Evolutionary conservation across 75 land plant species (phyloP).

Genomic region (Sequoia sempervirens): DNA sequence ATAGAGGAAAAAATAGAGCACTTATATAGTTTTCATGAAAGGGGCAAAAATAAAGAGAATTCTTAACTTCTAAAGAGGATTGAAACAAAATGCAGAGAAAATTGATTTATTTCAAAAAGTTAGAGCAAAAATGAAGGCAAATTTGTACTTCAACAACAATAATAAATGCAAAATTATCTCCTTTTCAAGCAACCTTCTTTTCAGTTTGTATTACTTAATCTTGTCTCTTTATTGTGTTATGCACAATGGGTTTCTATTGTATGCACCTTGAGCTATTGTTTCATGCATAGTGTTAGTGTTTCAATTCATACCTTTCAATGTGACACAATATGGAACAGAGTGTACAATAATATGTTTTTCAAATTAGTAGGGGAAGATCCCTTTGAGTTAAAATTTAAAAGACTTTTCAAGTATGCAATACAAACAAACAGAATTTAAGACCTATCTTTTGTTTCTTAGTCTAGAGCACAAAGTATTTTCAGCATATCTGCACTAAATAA

Average conservation of each 20-base stretch:
- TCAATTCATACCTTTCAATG: no score
- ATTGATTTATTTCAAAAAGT: not conserved
- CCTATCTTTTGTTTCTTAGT: no score
- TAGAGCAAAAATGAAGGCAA: not conserved
- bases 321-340: no score
- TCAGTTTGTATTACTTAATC: not conserved
- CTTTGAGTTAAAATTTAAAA: no score
- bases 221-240: not conserved
- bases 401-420: no score
- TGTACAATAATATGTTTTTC: no score
- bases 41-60: not conserved
- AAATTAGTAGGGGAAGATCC: no score
- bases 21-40: not conserved
- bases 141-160: not conserved
- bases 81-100: not conserved
- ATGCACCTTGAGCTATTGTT: not conserved
- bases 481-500: no score
- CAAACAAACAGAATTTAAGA: no score
- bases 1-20: not conserved
- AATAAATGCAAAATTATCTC: not conserved
- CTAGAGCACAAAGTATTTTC: no score
- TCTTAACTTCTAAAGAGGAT: not conserved
- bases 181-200: not conserved
- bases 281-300: not conserved
- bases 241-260: not conserved